Conservation (phyloP, 2,329 filamentous ascomycete genomes). For the Aureobasidium sp. region DNA sequence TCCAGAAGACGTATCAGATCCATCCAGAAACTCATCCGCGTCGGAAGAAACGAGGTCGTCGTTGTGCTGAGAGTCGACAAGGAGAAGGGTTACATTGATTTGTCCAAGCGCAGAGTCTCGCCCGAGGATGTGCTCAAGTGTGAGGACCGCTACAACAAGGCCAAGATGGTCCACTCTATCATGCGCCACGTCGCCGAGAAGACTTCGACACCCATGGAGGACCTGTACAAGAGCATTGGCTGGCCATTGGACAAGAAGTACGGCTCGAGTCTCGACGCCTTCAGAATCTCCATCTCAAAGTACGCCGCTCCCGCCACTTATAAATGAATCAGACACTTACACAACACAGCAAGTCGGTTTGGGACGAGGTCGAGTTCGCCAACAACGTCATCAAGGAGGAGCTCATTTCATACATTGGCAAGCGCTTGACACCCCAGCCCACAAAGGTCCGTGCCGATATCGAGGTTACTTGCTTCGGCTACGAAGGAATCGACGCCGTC, state of each 20-base stretch:
- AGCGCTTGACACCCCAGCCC: slow-evolving; percentile 94
- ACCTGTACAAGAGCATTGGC: slow-evolving; percentile 85
- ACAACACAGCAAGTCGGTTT: slow-evolving; percentile 72
- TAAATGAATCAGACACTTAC: not conserved
- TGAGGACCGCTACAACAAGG: slow-evolving; percentile 99
- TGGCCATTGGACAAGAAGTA: slow-evolving; percentile 99
- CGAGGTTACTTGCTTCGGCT: slow-evolving; percentile 83
- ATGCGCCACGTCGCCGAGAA: slow-evolving; percentile 99
- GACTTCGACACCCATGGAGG: slow-evolving; percentile 88
- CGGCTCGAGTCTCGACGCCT: slow-evolving; percentile 70
- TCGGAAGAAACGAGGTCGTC: slow-evolving; percentile 96
- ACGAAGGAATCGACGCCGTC: slow-evolving; percentile 97
- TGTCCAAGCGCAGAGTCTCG: slow-evolving; percentile 96
- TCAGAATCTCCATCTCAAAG: slow-evolving; percentile 91
- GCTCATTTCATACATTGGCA: slow-evolving; percentile 90
- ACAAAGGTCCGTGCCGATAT: slow-evolving; percentile 98
- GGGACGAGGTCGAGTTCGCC: slow-evolving; percentile 87
- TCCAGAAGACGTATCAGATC: slow-evolving; percentile 95
- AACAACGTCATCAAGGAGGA: slow-evolving; percentile 80
- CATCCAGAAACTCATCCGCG: slow-evolving; percentile 98
- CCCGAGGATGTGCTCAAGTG: slow-evolving; percentile 97
- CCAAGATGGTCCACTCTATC: slow-evolving; percentile 98
- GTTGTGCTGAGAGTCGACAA: slow-evolving; percentile 98
- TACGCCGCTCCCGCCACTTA: not conserved
- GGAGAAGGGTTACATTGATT: slow-evolving; percentile 98